Evolutionary conservation across 371 early-diverging fungal species (phyloP), one percentile per base, ranked within the genome.

Genomic region (Mortierella sp.): DNA sequence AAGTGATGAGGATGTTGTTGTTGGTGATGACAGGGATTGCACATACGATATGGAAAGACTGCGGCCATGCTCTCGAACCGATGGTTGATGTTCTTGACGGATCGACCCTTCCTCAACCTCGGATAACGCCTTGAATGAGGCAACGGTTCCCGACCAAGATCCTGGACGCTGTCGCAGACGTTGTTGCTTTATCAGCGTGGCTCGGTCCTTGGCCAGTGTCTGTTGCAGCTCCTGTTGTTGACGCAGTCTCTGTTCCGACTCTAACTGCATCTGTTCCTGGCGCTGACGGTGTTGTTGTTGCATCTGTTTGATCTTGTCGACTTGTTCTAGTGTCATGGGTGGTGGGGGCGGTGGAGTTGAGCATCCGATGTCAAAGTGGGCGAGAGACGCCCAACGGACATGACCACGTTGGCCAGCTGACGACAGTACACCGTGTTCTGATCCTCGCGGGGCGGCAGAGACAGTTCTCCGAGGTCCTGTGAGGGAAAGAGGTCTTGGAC

Each of bases 301-400:
- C 27, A 27, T 49, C 29, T 46, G 54, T 43, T 73, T 49, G 29
- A 78, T 49, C 41, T 11, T 35, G 8, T 77, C 71, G 41, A 71
- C 71, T 44, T 82, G 78, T 7, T 78, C 78, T n/a, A 60, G n/a
- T 3, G 76, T 76, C 56, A 76, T 41, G 21, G 78, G 78, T 3
- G 83, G 83, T 27, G 83, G 70, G 1, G 83, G 73, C 3, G 83
- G 83, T 5, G 73, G 63, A 14, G 72, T 46, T 24, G 65, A 41
- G 43, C 51, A 54, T 2, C 70, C 68, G 29, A 79, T 58, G n/a
- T 55, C 48, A 72, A 21, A 79, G 48, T 79, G 75, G 3, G 54
- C 60, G 6, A 83, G 43, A 21, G 83, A 83, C 4, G 83, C 83
- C 72, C 79, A 74, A 12, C 79, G 79, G 11, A 79, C 75, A 43